Evolutionary conservation across 2,329 filamentous ascomycete genomes (phyloP).

Genomic region (Talaromyces rugulosus): DNA sequence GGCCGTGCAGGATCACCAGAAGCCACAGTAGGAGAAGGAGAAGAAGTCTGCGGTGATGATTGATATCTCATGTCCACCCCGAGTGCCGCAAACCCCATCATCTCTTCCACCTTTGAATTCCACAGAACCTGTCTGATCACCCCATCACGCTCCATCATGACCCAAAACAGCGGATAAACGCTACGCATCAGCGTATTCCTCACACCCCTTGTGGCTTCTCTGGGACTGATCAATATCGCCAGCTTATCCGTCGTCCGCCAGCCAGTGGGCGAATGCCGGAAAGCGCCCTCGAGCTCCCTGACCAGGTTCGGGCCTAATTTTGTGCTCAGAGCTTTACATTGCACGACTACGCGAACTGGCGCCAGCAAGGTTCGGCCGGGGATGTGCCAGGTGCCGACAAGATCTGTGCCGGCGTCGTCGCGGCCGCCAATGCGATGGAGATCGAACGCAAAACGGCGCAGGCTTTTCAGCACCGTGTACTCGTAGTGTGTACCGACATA

Average conservation of each 20-base stretch:
- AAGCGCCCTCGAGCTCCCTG: slow-evolving; percentile 59
- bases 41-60: background rate
- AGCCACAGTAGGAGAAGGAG: too few species aligned
- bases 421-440: slow-evolving; percentile 43
- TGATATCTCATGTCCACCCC: slow-evolving; percentile 35
- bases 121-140: slow-evolving; percentile 40
- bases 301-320: slow-evolving; percentile 43
- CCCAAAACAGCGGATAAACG: slow-evolving; percentile 65
- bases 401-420: slow-evolving; percentile 44
- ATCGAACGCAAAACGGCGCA: slow-evolving; percentile 36
- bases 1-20: slow-evolving; percentile 17
- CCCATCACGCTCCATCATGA: slow-evolving; percentile 38
- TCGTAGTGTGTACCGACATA: slow-evolving; percentile 46
- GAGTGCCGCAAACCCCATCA: slow-evolving; percentile 35
- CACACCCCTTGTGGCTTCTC: slow-evolving; percentile 72
- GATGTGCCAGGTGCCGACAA: slow-evolving; percentile 43
- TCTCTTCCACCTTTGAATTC: slow-evolving; percentile 37
- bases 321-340: slow-evolving; percentile 42
- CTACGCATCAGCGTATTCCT: slow-evolving; percentile 66
- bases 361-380: slow-evolving; percentile 26
- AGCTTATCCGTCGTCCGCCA: slow-evolving; percentile 66
- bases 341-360: slow-evolving; percentile 38
- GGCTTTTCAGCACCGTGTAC: slow-evolving; percentile 38
- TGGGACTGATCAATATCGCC: slow-evolving; percentile 66
- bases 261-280: slow-evolving; percentile 66